Conservation (phyloP, 139 green algal species). For the Monoraphidium neglectum region DNA sequence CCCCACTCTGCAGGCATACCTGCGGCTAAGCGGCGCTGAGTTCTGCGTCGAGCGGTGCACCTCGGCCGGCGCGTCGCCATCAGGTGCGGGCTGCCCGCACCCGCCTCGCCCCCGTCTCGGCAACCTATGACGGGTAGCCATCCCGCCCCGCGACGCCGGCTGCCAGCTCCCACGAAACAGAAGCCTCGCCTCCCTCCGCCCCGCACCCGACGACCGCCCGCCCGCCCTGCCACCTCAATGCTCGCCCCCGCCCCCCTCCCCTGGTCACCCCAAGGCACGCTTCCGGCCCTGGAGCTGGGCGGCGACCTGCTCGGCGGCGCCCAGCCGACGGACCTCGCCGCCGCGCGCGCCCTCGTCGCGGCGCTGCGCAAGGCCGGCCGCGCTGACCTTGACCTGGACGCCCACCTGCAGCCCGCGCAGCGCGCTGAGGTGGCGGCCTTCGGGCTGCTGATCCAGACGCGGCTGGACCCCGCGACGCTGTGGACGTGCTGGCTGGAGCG, state of each 20-base stretch:
- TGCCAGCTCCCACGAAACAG: neutral
- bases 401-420: slow-evolving; percentile 36
- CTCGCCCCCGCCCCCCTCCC: neutral
- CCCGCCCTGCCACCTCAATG: neutral
- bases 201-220: neutral
- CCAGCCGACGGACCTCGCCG: slow-evolving; percentile 19
- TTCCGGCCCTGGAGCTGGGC: slow-evolving; percentile 33
- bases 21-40: slow-evolving; percentile 19
- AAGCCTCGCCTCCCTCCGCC: neutral
- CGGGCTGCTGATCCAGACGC: slow-evolving; percentile 32
- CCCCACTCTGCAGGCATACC: slow-evolving; percentile 37
- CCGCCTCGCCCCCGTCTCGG: neutral
- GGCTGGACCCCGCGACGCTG: slow-evolving; percentile 51
- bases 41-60: slow-evolving; percentile 32
- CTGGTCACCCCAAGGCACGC: slow-evolving; percentile 1
- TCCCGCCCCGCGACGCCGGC: neutral
- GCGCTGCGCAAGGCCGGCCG: neutral
- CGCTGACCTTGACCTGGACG: slow-evolving; percentile 50
- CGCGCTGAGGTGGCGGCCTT: slow-evolving; percentile 56
- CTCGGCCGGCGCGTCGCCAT: slow-evolving; percentile 27
- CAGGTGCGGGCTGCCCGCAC: slow-evolving; percentile 19
- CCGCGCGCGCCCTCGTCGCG: slow-evolving; percentile 30
- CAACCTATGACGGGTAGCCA: neutral
- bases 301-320: slow-evolving; percentile 27
- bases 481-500: slow-evolving; percentile 59